Conservation (phyloP, 1,284 basidiomycete species). For the Papiliotrema terrestris region DNA sequence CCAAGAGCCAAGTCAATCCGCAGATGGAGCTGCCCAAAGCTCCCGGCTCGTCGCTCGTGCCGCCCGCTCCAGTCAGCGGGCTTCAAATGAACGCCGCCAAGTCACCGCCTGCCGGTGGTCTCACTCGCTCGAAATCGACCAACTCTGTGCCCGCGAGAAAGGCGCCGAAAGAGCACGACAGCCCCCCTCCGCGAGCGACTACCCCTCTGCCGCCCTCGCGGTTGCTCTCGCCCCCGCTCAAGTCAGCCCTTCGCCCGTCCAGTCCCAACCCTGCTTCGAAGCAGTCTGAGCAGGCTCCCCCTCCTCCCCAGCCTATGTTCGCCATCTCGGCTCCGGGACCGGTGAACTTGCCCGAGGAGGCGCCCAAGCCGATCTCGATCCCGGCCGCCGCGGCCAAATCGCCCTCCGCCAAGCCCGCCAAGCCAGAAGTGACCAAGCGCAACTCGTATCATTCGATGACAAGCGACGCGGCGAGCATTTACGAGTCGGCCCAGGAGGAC, state of each 20-base stretch:
- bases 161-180: conserved; percentile 1
- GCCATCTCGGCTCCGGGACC: conserved; percentile 41
- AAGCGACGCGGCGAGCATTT: conserved; percentile 36
- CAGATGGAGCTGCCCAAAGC: conserved; percentile 40
- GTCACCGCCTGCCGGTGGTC: background rate
- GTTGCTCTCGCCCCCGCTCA: conserved; percentile 42
- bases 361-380: conserved; percentile 4
- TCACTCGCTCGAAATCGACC: conserved; percentile 14
- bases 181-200: conserved; percentile 10
- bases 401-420: background rate
- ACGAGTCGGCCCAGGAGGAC: conserved; percentile 45
- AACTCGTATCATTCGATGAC: conserved; percentile 24
- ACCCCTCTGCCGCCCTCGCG: conserved; percentile 39
- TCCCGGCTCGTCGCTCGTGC: conserved; percentile 38
- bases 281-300: background rate
- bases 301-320: conserved; percentile 28
- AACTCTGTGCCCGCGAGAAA: conserved; percentile 19
- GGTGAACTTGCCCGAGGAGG: conserved; percentile 28
- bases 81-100: background rate
- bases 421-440: conserved; percentile 14
- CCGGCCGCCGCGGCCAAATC: conserved; percentile 7
- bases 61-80: conserved; percentile 2
- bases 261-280: conserved; percentile 21
- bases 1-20: conserved; percentile 39
- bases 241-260: conserved; percentile 44